Conservation (phyloP, 768 basidiomycete genomes). For the Cystofilobasidium capitatum region DNA sequence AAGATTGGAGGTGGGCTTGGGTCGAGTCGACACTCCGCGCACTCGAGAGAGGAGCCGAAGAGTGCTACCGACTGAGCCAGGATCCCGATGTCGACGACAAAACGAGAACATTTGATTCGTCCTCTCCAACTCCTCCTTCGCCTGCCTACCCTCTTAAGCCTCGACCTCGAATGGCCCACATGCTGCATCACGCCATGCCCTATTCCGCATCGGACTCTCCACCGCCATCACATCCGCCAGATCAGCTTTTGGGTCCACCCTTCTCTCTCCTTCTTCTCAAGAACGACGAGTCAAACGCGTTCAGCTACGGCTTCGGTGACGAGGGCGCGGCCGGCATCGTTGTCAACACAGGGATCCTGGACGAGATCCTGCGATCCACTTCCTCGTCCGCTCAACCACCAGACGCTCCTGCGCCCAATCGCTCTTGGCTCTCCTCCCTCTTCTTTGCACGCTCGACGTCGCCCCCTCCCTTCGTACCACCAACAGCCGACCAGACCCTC, state of each 20-base stretch:
- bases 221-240: conserved; percentile 40
- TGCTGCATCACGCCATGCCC: conserved; percentile 46
- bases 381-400: conserved; percentile 49
- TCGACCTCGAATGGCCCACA: conserved; percentile 65
- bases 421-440: conserved; percentile 19
- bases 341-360: conserved; percentile 85
- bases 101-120: too few species aligned
- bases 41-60: conserved; percentile 62
- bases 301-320: conserved; percentile 83
- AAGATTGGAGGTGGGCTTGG: conserved; percentile 91
- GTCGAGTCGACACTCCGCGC: conserved; percentile 65
- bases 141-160: conserved; percentile 61
- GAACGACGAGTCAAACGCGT: conserved; percentile 77
- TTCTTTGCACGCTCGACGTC: neutral
- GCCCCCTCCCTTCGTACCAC: conserved; percentile 27
- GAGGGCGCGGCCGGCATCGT: conserved; percentile 88
- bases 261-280: conserved; percentile 86
- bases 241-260: conserved; percentile 57
- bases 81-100: too few species aligned
- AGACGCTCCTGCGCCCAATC: conserved; percentile 33
- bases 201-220: conserved; percentile 29
- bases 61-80: conserved; percentile 41
- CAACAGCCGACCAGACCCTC: conserved; percentile 71
- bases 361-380: conserved; percentile 58
- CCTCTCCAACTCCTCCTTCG: conserved; percentile 11